Base-by-base conservation (phyloP, 2,329 filamentous ascomycete species). In the Knufia petricola region DNA sequence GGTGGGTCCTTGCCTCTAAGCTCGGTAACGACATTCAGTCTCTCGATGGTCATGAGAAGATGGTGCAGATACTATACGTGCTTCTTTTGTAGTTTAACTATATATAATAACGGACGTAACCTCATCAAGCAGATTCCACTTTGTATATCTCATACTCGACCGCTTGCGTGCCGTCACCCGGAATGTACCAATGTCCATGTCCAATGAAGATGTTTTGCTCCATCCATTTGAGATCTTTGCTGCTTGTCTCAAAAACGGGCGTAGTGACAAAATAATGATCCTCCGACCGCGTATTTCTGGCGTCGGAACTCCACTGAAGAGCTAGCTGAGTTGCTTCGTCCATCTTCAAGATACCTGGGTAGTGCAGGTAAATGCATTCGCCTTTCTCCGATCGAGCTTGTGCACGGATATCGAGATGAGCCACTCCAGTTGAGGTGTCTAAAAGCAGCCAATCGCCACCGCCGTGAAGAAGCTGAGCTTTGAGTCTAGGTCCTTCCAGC, bases 61-160 rank as follows among this genome's bases (percentile, higher is more conserved):
- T 28, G 26, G 26, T 28, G 26, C 26, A 28, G 26, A 28, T 28
- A 28, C 26, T 28, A 28, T 28, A 28, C 26, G 26, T 28, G 26
- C 26, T 28, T 28, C 26, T 28, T 28, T 28, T 28, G 26, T 28
- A 28, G 12, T 28, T 28, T 12, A 28, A 28, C 26, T 28, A 28
- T 6, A 28, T 28, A 28, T 28, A 28, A 28, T 28, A 28, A 28
- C 26, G 26, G 26, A 28, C 26, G 26, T 28, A 28, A 28, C 26
- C 26, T 28, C 26, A 28, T 37, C 34, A 37, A 37, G 34, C 34
- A 15, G 34, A 37, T 20, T 26, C 36, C 13, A 51, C 26, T 31
- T 39, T 50, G 32, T 51, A 53, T 4, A 53, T 44, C 34, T 51
- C 19, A 26, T 53, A 53, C 23, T 51, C 51, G 20, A 50, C 51